These are phyloP conservation scores for Akanthomyces lecanii DNA, from an alignment of 2,329 filamentous ascomycete genomes.

Conservation along the genomic window DNA sequence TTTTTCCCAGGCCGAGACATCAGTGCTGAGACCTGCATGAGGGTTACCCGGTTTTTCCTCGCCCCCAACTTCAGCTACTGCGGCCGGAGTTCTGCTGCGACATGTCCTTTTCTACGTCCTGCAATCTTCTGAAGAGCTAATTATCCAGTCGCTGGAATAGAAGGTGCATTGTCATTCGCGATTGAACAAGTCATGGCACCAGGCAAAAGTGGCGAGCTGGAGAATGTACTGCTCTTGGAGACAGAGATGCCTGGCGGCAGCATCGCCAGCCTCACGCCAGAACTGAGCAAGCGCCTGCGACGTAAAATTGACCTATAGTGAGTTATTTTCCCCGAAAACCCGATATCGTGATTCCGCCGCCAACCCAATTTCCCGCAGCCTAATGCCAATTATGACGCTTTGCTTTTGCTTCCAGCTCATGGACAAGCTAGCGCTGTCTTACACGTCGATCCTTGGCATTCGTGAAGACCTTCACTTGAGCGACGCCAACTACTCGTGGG, in stretches of 20 bases:
- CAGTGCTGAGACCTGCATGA: neutral
- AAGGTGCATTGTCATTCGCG: neutral
- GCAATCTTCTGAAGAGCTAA: neutral
- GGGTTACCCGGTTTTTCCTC: no score
- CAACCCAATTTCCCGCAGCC: neutral
- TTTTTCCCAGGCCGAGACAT: neutral
- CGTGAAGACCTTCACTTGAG: neutral
- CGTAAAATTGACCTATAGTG: neutral
- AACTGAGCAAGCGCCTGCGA: neutral
- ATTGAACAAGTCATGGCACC: neutral
- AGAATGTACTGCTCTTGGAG: slow-evolving; percentile 2
- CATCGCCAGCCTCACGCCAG: neutral
- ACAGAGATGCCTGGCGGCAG: neutral
- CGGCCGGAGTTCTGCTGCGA: no score
- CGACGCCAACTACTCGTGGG: neutral
- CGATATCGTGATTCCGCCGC: neutral
- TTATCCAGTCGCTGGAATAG: neutral
- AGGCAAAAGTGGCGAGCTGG: neutral
- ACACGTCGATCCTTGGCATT: slow-evolving; percentile 1
- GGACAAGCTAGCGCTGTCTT: neutral
- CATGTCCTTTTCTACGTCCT: neutral
- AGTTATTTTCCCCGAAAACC: neutral
- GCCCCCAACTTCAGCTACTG: no score
- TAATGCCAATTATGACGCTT: slow-evolving; percentile 2
- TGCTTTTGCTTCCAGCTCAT: slow-evolving; percentile 5